A percentile compares a stretch with the other conserved stretches of the same genome.
phyloP scores from a whole-genome alignment of 2,329 filamentous ascomycete species.

The Cladosporium sp. region DNA sequence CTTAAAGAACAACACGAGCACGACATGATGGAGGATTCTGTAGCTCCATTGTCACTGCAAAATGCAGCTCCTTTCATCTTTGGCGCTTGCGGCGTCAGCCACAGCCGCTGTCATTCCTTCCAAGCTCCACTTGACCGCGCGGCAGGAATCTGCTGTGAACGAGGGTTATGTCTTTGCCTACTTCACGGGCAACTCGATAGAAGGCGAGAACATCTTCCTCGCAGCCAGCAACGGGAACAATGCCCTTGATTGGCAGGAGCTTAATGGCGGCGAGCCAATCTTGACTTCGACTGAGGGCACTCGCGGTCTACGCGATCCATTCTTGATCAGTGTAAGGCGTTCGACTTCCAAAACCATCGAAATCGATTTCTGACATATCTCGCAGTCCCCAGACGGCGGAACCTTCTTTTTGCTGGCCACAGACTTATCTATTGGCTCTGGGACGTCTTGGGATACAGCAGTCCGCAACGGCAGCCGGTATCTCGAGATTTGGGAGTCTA shows the following conservation, averaged over 20 bases:
- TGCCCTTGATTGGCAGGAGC: constrained; percentile 45
- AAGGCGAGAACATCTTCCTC: constrained; percentile 49
- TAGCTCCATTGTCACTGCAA: not conserved
- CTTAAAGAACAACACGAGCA: too few relatives aligned
- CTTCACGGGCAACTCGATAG: constrained; percentile 41
- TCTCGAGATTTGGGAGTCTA: constrained; percentile 49
- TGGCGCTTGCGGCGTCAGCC: constrained; percentile 1
- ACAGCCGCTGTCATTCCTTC: constrained; percentile 1
- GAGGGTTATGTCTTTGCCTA: constrained; percentile 48
- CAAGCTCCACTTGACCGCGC: not conserved
- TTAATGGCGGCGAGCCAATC: constrained; percentile 44
- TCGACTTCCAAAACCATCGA: not conserved
- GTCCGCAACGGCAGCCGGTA: constrained; percentile 45
- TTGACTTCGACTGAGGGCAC: constrained; percentile 44
- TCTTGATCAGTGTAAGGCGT: constrained; percentile 39
- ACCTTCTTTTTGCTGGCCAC: constrained; percentile 49
- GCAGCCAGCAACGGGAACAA: constrained; percentile 49
- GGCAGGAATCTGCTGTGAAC: constrained; percentile 7
- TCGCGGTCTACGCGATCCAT: constrained; percentile 47
- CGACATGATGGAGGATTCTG: too few relatives aligned
- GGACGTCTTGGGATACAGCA: constrained; percentile 47
- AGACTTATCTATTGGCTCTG: constrained; percentile 49
- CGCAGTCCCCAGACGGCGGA: constrained; percentile 40
- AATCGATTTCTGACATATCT: not conserved
- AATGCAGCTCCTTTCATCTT: not conserved